Conservation (phyloP, 495 filamentous ascomycete genomes). For the Penicillium psychrofluorescens region DNA sequence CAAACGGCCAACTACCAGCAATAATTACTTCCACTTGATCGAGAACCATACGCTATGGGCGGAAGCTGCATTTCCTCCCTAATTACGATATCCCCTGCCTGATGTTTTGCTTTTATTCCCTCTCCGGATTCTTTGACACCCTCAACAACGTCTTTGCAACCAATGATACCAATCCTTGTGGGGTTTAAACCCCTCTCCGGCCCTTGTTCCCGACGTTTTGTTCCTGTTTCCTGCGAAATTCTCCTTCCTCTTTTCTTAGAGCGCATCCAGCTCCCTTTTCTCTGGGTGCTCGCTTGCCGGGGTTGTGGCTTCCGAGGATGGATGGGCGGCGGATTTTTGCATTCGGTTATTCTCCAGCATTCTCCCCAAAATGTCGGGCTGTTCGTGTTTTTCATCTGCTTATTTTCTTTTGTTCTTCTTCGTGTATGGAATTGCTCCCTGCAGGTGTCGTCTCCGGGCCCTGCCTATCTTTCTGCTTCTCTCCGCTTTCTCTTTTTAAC, state of each 20-base stretch:
- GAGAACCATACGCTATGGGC: constrained; percentile 14
- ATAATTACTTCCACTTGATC: constrained; percentile 20
- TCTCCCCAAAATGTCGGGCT: constrained; percentile 10
- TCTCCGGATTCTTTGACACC: constrained; percentile 16
- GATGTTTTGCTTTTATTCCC: constrained; percentile 28
- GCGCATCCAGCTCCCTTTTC: not conserved
- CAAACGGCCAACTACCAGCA: constrained; percentile 38
- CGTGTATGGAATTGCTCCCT: constrained; percentile 5
- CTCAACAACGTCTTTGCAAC: constrained; percentile 17
- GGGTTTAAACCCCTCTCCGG: constrained; percentile 27
- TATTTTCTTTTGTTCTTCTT: constrained; percentile 9
- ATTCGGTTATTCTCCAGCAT: not conserved
- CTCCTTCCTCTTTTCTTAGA: constrained; percentile 9
- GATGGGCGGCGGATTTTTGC: too few species aligned
- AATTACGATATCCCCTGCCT: constrained; percentile 31
- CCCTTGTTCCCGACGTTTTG: constrained; percentile 24
- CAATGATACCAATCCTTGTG: constrained; percentile 38
- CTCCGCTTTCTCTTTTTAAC: constrained; percentile 7
- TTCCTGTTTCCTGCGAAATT: not conserved
- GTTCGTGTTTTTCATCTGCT: constrained; percentile 4
- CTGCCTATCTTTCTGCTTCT: constrained; percentile 2
- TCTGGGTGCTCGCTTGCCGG: not conserved
- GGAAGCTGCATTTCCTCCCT: constrained; percentile 20
- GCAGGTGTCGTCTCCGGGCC: constrained; percentile 2
- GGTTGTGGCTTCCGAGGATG: too few species aligned